Evolutionary conservation across 202 grass and related monocot species (phyloP).

Genomic region (Zizania palustris): DNA sequence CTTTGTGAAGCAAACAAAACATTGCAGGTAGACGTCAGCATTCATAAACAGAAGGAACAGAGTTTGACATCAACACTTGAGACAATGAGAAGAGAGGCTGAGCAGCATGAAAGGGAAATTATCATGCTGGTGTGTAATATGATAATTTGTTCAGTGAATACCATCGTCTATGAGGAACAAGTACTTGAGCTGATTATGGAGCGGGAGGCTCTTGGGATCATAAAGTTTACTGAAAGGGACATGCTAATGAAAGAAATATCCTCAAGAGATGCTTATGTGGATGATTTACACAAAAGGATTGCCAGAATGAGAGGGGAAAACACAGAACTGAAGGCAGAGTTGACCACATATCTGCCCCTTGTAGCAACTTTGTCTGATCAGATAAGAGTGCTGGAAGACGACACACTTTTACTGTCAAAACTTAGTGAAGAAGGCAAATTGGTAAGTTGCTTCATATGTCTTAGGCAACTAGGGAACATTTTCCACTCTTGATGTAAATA

Average conservation of each 20-base stretch:
- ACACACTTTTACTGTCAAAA: slow-evolving; percentile 51
- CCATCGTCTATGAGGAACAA: slow-evolving; percentile 58
- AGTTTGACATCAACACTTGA: slow-evolving; percentile 46
- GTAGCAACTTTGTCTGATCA: slow-evolving; percentile 52
- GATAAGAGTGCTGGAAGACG: slow-evolving; percentile 51
- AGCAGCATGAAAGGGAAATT: slow-evolving; percentile 57
- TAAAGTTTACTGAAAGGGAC: slow-evolving; percentile 43
- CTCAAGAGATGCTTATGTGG: slow-evolving; percentile 49
- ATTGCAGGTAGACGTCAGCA: slow-evolving; percentile 44
- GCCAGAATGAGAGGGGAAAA: slow-evolving; percentile 53
- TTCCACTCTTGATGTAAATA: slow-evolving; percentile 11
- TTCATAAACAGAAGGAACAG: slow-evolving; percentile 51
- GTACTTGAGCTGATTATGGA: slow-evolving; percentile 55
- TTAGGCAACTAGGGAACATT: slow-evolving; percentile 18
- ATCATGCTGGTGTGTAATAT: slow-evolving; percentile 47
- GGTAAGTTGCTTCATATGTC: slow-evolving; percentile 41
- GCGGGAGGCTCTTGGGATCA: slow-evolving; percentile 52
- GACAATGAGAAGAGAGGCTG: slow-evolving; percentile 43
- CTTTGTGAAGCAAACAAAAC: slow-evolving; percentile 43
- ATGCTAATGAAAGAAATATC: slow-evolving; percentile 53
- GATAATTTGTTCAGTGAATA: slow-evolving; percentile 49
- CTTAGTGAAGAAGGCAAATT: slow-evolving; percentile 48
- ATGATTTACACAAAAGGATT: slow-evolving; percentile 49
- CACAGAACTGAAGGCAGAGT: slow-evolving; percentile 47
- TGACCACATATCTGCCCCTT: slow-evolving; percentile 44